These are phyloP conservation scores for Gliomastix tumulicola DNA, from an alignment of 2,329 filamentous ascomycete genomes.

Conservation along the genomic window DNA sequence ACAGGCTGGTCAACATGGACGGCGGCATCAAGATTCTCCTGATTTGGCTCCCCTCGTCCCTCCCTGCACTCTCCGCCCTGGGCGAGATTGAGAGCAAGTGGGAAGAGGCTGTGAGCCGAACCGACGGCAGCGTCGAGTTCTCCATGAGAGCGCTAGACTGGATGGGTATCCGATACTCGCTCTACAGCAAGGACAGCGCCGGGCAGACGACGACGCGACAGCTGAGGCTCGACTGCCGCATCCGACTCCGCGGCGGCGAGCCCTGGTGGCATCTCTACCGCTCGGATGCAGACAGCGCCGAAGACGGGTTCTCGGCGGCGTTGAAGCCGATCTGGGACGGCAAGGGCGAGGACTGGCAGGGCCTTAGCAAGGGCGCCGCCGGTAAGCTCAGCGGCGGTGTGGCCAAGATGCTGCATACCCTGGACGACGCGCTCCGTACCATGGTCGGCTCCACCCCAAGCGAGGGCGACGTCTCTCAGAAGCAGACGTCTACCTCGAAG, in stretches of 20 bases:
- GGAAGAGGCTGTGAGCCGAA: slow-evolving; percentile 29
- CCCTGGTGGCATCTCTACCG: slow-evolving; percentile 45
- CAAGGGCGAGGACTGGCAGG: slow-evolving; percentile 37
- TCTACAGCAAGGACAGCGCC: slow-evolving; percentile 18
- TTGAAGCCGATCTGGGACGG: slow-evolving; percentile 10
- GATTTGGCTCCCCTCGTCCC: slow-evolving; percentile 48
- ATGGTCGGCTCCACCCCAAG: slow-evolving; percentile 7
- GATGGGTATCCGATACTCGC: slow-evolving; percentile 46
- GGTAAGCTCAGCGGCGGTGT: slow-evolving; percentile 29
- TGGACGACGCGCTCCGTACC: slow-evolving; percentile 39
- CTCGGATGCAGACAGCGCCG: not conserved
- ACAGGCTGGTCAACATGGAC: slow-evolving; percentile 47
- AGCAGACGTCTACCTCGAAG: no score
- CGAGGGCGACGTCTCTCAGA: no score
- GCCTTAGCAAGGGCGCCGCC: slow-evolving; percentile 39
- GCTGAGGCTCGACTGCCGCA: slow-evolving; percentile 44
- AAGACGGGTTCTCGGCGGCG: slow-evolving; percentile 4
- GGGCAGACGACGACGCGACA: slow-evolving; percentile 20
- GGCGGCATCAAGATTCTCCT: slow-evolving; percentile 45
- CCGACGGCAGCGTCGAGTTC: slow-evolving; percentile 41
- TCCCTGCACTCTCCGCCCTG: slow-evolving; percentile 58
- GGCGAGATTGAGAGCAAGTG: slow-evolving; percentile 52
- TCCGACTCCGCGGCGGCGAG: slow-evolving; percentile 38
- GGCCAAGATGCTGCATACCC: slow-evolving; percentile 37
- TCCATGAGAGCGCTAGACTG: slow-evolving; percentile 49